Evolutionary conservation across 2,329 filamentous ascomycete species (phyloP), one percentile per base, ranked within the genome.

Genomic region (Trichoderma lentiforme): DNA sequence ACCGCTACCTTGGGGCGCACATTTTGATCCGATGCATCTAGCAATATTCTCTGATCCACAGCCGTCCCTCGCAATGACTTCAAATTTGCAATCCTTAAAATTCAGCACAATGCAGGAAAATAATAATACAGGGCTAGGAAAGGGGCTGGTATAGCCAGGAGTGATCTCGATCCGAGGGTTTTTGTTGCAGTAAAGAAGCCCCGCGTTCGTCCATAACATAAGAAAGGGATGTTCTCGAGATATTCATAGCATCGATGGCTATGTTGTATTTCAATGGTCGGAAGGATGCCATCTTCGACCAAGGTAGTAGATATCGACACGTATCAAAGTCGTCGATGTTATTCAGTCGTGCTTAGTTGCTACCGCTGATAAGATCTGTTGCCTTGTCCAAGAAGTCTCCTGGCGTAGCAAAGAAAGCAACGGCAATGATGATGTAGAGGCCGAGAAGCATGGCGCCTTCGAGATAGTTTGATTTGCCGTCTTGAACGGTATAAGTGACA

Each of bases 381-480:
- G 73, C 78, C 70, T 80, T 81, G 74, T 86, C 84, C 43, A 88
- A 80, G 21, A 85, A 84, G 67, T 83, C 83, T 73, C 77, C 76
- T 4, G 87, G 87, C 15, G 84, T 87, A 71, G 86, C 87, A 76
- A 86, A 90, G 77, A 90, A 90, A 18, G 88, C 88, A 39, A 90
- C 80, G 5, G 88, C 88, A 73, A 90, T 90, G 75, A 90, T 90
- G 62, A 86, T 76, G 77, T 90, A 90, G 18, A 90, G 82, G 64
- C 82, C 82, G 71, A 84, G 77, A 61, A 84, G 78, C 89, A 95
- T 92, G 62, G 91, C 91, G 58, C 93, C 93, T 80, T 95, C 93
- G 26, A 95, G 87, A 76, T 95, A 95, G 81, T 95, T 96, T 15
- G 90, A 93, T 81, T 92, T 93, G 77, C 93, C 93, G 78, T 95